phyloP scores from a whole-genome alignment of 257 asterid species.

The Jaltomata sinuosa region DNA sequence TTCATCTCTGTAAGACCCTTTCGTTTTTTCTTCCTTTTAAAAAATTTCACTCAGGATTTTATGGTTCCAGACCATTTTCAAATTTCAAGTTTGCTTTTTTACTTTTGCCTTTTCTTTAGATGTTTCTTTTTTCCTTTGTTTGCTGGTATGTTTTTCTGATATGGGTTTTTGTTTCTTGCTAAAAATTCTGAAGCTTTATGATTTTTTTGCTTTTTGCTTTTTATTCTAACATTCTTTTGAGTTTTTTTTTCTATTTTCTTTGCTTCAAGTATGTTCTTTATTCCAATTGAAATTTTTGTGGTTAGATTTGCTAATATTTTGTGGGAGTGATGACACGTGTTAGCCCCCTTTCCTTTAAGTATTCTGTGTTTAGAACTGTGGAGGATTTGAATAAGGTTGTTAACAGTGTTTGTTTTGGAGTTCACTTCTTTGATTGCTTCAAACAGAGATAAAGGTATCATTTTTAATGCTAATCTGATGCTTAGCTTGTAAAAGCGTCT shows the following conservation, averaged over 20 bases:
- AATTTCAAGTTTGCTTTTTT: neutral
- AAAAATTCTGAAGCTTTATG: neutral
- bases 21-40: neutral
- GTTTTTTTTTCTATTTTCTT: neutral
- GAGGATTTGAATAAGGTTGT: conserved; percentile 14
- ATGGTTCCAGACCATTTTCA: neutral
- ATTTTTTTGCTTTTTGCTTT: neutral
- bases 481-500: conserved; percentile 3
- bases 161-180: neutral
- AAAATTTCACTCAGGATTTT: neutral
- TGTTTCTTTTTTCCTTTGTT: neutral
- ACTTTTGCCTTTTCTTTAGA: too few species aligned
- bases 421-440: conserved; percentile 49
- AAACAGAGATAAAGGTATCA: conserved; percentile 30
- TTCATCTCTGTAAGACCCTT: neutral
- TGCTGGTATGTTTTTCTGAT: neutral
- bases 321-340: neutral
- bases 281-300: neutral
- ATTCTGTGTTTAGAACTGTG: neutral
- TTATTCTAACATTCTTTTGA: neutral
- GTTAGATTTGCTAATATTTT: neutral
- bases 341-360: neutral
- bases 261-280: neutral
- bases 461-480: conserved; percentile 23
- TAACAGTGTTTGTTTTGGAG: conserved; percentile 22